Base-by-base conservation (phyloP, 2,329 filamentous ascomycete genomes). In the Xylariaceae sp. region DNA sequence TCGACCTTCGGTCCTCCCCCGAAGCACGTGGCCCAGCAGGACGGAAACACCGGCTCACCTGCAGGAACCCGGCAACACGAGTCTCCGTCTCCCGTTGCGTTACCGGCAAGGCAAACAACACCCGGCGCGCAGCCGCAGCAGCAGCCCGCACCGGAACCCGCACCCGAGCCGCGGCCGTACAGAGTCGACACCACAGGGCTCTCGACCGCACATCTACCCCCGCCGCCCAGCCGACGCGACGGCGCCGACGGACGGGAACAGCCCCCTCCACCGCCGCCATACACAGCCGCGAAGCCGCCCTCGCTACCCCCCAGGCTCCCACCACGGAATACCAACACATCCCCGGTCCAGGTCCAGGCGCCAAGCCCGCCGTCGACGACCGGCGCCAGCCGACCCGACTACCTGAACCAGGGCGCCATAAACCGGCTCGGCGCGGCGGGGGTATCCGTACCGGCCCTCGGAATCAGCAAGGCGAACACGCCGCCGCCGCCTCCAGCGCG, bases 1-100 rank as follows among this genome's bases (percentile, higher is more conserved):
- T 73, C 84, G 1, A 83, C 85, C 16, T 96, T 96, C 70, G 91
- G 84, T 2, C 90, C 91, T 20, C 92, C 92, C 21, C 92, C 92
- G 0, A 93, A 85, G 66, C 89, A 83, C 59, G 73, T 70, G 23
- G 23, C n/a, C n/a, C n/a, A n/a, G n/a, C n/a, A n/a, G n/a, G n/a
- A n/a, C n/a, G n/a, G n/a, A n/a, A n/a, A n/a, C n/a, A n/a, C n/a
- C n/a, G n/a, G n/a, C n/a, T n/a, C n/a, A n/a, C n/a, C n/a, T n/a
- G n/a, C n/a, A n/a, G n/a, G n/a, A n/a, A n/a, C n/a, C n/a, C n/a
- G 18, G 23, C 60, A 7, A 12, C 52, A 37, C 47, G n/a, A n/a
- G n/a, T n/a, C n/a, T n/a, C n/a, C n/a, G n/a, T n/a, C n/a, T n/a
- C n/a, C n/a, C n/a, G n/a, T n/a, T n/a, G n/a, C n/a, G 23, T 26